These are phyloP conservation scores for Lithocarpus polystachyus DNA, from an alignment of 306 rosid species.

Conservation along the genomic window DNA sequence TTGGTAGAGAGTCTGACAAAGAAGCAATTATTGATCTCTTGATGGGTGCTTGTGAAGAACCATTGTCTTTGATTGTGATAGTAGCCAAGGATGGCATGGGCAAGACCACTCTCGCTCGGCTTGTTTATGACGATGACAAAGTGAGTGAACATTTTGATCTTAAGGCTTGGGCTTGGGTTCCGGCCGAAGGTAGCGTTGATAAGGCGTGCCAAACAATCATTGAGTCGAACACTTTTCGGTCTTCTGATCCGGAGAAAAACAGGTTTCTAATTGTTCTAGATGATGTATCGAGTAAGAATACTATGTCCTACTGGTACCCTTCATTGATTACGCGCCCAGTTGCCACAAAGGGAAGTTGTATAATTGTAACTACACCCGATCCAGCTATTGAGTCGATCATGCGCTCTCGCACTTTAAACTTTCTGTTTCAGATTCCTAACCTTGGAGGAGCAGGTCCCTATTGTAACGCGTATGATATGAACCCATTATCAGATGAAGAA, in stretches of 20 bases:
- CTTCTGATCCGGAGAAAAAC: not conserved
- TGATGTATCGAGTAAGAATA: too few relatives aligned
- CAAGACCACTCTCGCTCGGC: not conserved
- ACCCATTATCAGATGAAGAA: not conserved
- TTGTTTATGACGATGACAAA: not conserved
- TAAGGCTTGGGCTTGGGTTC: not conserved
- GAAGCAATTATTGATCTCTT: too few relatives aligned
- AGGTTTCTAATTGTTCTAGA: slow-evolving; percentile 25
- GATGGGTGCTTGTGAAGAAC: too few relatives aligned
- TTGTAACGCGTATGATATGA: not conserved
- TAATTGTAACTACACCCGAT: slow-evolving; percentile 21
- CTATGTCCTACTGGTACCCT: too few relatives aligned
- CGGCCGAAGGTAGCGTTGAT: not conserved
- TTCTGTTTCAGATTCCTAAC: too few relatives aligned
- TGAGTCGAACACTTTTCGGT: not conserved
- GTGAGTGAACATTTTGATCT: not conserved
- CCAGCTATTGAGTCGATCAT: not conserved
- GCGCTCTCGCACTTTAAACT: not conserved
- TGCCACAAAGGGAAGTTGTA: slow-evolving; percentile 18
- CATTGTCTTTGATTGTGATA: not conserved
- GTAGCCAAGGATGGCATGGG: not conserved
- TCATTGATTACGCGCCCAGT: too few relatives aligned
- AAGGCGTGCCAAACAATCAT: not conserved
- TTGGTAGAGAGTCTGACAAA: too few relatives aligned
- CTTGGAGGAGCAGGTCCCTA: too few relatives aligned